Evolutionary conservation across 352 stramenopile species (phyloP).

Genomic region (Aphanomyces cochlioides): DNA sequence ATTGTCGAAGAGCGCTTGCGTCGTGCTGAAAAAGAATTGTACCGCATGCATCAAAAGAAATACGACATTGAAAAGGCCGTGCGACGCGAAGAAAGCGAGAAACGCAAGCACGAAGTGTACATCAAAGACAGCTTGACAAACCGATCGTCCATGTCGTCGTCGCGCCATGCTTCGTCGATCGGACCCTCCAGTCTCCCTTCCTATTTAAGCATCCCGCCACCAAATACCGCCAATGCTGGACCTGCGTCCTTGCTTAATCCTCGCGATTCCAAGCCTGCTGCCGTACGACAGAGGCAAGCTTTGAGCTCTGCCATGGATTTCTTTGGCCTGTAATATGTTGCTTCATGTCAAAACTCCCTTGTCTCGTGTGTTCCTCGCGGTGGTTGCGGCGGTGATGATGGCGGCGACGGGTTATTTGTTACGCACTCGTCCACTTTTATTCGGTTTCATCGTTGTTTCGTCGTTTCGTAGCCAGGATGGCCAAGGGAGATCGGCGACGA

Average conservation of each 20-base stretch:
- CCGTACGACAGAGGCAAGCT: conserved; percentile 70
- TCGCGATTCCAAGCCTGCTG: conserved; percentile 69
- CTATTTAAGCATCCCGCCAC: conserved; percentile 51
- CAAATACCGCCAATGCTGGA: neutral
- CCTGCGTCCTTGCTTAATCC: conserved; percentile 55
- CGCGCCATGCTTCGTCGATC: conserved; percentile 33
- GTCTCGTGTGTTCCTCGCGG: neutral
- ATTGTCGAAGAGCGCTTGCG: conserved; percentile 76
- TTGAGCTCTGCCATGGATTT: conserved; percentile 85
- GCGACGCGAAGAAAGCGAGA: conserved; percentile 78
- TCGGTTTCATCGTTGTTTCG: no score
- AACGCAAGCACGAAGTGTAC: conserved; percentile 77
- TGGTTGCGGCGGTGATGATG: neutral
- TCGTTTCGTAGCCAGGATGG: no score
- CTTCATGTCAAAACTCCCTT: neutral
- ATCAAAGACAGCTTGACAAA: conserved; percentile 65
- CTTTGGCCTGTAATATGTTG: conserved; percentile 58
- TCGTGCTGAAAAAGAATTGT: conserved; percentile 80
- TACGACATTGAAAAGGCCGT: conserved; percentile 85
- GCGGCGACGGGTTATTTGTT: no score
- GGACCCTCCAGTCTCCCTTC: conserved; percentile 35
- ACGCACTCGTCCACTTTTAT: no score
- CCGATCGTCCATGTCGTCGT: conserved; percentile 36
- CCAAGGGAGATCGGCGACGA: no score
- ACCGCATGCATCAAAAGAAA: conserved; percentile 89